Percentiles rank a stretch among this genome's conserved stretches.
These are phyloP conservation scores for Citrus medica DNA, from an alignment of 345 rosid species.

Conservation along the genomic window DNA sequence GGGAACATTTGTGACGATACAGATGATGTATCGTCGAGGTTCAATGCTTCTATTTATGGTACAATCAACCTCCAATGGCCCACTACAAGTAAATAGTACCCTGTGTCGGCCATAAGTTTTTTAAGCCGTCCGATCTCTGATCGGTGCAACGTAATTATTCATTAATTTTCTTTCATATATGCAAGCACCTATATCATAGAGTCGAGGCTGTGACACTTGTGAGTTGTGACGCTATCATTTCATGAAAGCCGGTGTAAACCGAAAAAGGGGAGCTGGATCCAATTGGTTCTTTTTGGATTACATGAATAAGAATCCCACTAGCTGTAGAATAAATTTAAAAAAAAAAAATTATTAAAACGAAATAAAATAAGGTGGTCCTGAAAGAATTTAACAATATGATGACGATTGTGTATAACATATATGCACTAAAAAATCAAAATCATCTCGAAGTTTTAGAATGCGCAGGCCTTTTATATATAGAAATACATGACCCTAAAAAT, in stretches of 20 bases:
- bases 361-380: neutral
- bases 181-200: neutral
- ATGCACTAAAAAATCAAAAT: neutral
- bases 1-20: neutral
- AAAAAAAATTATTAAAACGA: neutral
- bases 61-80: slow-evolving; percentile 7
- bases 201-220: neutral
- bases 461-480: neutral
- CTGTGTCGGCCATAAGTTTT: slow-evolving; percentile 5
- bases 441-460: neutral
- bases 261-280: neutral
- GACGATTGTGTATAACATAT: too few relatives aligned
- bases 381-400: neutral
- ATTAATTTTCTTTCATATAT: neutral
- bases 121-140: neutral
- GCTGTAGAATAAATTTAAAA: neutral
- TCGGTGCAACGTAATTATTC: neutral
- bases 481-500: neutral
- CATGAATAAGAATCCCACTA: neutral
- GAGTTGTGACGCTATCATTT: neutral
- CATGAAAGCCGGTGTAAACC: slow-evolving; percentile 6
- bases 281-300: neutral
- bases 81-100: slow-evolving; percentile 6
- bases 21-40: slow-evolving; percentile 9
- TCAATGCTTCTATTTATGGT: slow-evolving; percentile 25